These are phyloP conservation scores for Thelonectria olida DNA, from an alignment of 2,329 filamentous ascomycete species.

Conservation along the genomic window DNA sequence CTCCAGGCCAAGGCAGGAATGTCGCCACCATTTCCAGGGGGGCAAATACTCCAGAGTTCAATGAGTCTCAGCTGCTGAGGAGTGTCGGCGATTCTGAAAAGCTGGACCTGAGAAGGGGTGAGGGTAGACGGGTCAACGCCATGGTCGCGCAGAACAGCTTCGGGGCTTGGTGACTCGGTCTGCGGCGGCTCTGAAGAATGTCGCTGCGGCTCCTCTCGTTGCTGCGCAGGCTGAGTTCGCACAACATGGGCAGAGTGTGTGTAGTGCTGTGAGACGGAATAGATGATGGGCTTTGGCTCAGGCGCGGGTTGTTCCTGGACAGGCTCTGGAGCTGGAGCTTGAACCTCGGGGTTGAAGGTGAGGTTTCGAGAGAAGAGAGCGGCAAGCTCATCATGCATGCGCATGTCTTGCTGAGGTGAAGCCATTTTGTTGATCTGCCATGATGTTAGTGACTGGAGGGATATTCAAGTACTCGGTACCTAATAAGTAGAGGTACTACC, in stretches of 20 bases:
- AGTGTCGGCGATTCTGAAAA: slow-evolving; percentile 79
- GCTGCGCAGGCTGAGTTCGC: slow-evolving; percentile 47
- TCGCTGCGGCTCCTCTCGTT: slow-evolving; percentile 49
- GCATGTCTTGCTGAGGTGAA: slow-evolving; percentile 58
- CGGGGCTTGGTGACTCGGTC: slow-evolving; percentile 59
- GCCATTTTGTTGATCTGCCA: slow-evolving; percentile 45
- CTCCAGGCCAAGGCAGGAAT: slow-evolving; percentile 64
- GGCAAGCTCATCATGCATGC: slow-evolving; percentile 84
- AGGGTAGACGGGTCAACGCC: slow-evolving; percentile 76
- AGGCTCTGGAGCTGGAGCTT: slow-evolving; percentile 20
- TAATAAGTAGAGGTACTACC: too few relatives aligned
- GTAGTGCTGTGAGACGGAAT: slow-evolving; percentile 84
- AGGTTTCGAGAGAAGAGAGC: slow-evolving; percentile 81
- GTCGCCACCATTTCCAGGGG: slow-evolving; percentile 67
- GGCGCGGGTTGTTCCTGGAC: slow-evolving; percentile 43
- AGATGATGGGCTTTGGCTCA: slow-evolving; percentile 63
- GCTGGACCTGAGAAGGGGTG: slow-evolving; percentile 77
- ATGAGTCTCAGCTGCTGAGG: slow-evolving; percentile 79
- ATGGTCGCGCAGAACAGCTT: slow-evolving; percentile 69
- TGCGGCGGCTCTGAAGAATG: slow-evolving; percentile 62
- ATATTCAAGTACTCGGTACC: neutral
- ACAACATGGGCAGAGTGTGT: slow-evolving; percentile 76
- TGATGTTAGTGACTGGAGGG: slow-evolving; percentile 22
- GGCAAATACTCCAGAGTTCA: slow-evolving; percentile 86
- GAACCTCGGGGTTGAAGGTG: slow-evolving; percentile 63